Base-by-base conservation (phyloP, 2,329 filamentous ascomycete genomes). In the Teratosphaeria nubilosa region DNA sequence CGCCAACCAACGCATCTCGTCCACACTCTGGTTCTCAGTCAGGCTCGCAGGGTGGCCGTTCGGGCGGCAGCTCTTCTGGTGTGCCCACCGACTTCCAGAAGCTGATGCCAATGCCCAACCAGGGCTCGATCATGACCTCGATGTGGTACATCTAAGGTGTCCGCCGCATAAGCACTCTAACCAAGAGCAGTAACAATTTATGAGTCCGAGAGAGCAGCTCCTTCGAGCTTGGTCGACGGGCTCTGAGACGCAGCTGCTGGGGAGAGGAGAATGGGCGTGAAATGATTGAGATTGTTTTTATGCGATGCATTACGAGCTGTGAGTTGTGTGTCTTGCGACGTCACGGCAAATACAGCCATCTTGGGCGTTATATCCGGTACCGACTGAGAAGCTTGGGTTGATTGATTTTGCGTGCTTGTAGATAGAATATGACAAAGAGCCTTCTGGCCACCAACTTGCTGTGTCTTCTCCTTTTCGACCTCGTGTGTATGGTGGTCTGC, bases 121-220 rank as follows among this genome's bases (percentile, higher is more conserved):
- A 66, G 57, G 68, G 69, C 53, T 67, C 65, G 45, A 76, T 79
- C 64, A 69, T 68, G 63, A 70, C 72, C 48, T 65, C 69, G 11
- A 79, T 79, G 77, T 80, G 77, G 77, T 80, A 75, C 72, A 75
- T 80, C 70, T 80, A 70, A 65, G 27, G 27, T 30, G 27, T 30
- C 27, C 27, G 27, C 27, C 27, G 27, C 27, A 3, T 30, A 7
- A 30, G 27, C 27, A 30, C 27, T 30, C 27, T 7, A 30, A 4
- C 27, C 27, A 30, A 30, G 27, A 30, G 27, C 27, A 30, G 27
- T 30, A 30, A 7, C 27, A 5, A 5, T 30, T 30, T 30, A 30
- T 30, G 27, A 30, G 27, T 30, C 27, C 27, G 27, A 30, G 27
- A 30, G 1, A 30, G 27, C 27, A 30, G 27, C 3, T 3, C 27